phyloP scores from a whole-genome alignment of 257 asterid genomes.

The Scutellaria barbata region DNA sequence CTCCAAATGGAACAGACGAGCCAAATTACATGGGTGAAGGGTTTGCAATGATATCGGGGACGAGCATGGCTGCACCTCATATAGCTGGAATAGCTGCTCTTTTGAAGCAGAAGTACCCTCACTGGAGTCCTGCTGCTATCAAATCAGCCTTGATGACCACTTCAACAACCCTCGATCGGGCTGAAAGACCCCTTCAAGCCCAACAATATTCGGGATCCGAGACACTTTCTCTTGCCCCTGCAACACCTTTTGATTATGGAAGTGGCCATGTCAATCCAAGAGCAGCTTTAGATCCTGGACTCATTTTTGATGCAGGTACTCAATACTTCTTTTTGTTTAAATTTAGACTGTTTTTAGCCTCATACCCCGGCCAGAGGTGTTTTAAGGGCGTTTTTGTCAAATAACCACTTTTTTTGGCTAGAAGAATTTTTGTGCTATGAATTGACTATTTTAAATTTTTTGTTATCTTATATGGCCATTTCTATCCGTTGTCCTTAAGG shows the following conservation, averaged over 20 bases:
- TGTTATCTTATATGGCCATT: no score
- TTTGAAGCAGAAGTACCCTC: conserved; percentile 82
- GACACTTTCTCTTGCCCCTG: conserved; percentile 68
- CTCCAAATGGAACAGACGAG: conserved; percentile 96
- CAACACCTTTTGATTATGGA: conserved; percentile 88
- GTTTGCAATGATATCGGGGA: conserved; percentile 87
- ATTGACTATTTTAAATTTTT: no score
- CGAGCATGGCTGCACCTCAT: conserved; percentile 96
- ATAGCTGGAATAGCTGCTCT: conserved; percentile 94
- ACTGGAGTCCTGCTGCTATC: conserved; percentile 90
- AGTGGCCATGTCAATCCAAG: conserved; percentile 89
- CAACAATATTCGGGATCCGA: conserved; percentile 73
- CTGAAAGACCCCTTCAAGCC: conserved; percentile 83
- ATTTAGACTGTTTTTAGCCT: no score
- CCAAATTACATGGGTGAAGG: conserved; percentile 85
- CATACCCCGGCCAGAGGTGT: no score
- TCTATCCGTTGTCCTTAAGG: no score
- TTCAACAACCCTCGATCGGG: conserved; percentile 72
- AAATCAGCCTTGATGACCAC: conserved; percentile 90
- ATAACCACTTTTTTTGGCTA: no score
- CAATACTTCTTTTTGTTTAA: not conserved
- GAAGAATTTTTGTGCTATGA: no score
- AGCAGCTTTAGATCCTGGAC: conserved; percentile 95
- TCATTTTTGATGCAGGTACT: conserved; percentile 74
- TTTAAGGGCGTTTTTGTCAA: not conserved